Evolutionary conservation across 177 flowering plant species (phyloP).

Genomic region (Vitis hybrid): DNA sequence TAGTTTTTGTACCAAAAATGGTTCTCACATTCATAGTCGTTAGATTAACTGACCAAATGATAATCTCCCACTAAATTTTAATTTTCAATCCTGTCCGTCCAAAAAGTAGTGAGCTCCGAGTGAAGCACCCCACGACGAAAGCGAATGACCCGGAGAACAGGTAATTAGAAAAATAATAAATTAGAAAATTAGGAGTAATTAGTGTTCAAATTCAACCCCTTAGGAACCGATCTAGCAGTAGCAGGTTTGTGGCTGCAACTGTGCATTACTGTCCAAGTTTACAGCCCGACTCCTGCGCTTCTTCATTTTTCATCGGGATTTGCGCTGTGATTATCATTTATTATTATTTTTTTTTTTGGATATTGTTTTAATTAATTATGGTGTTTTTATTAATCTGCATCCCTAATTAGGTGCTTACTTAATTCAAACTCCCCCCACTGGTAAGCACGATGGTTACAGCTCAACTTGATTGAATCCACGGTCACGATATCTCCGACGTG

Average conservation of each 20-base stretch:
- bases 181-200: constrained; percentile 3
- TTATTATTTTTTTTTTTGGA: neutral
- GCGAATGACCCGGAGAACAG: neutral
- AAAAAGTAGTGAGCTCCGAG: too few species aligned
- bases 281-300: constrained; percentile 35
- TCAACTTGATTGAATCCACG: constrained; percentile 12
- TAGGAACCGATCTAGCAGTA: constrained; percentile 66
- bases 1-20: too few species aligned
- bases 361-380: neutral
- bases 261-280: constrained; percentile 33
- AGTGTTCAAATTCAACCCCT: constrained; percentile 48
- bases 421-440: constrained; percentile 15
- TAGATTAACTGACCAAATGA: too few species aligned
- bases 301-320: constrained; percentile 24
- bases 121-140: neutral
- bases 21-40: too few species aligned
- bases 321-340: constrained; percentile 2
- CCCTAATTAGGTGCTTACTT: constrained; percentile 7
- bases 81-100: too few species aligned
- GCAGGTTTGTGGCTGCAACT: constrained; percentile 48
- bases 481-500: constrained; percentile 13
- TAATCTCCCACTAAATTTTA: too few species aligned
- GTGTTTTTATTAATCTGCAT: neutral
- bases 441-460: constrained; percentile 33
- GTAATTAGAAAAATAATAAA: constrained; percentile 15